Evolutionary conservation across 176 grass and related monocot species (phyloP), one percentile per base, ranked within the genome.

Genomic region (Avena insularis): DNA sequence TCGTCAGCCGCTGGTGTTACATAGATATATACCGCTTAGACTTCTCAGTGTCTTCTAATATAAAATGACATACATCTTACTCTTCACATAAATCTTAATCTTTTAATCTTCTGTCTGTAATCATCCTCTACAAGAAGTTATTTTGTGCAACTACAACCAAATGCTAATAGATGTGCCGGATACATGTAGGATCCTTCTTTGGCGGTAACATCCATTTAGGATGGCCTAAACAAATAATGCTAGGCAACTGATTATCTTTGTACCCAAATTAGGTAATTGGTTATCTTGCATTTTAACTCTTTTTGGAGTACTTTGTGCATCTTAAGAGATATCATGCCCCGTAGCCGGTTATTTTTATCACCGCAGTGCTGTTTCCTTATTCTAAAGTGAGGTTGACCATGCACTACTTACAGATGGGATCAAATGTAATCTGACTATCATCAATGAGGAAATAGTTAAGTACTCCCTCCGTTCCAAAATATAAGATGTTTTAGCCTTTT

Each of bases 61-160:
- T 16, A 36, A 43, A 31, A 67, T 67, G 64, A 35, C 29, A 36
- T 67, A 31, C 35, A 67, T 16, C 13, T 67, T 85, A 57, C 33
- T 80, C 3, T 49, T 49, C 46, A 65, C 57, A 29, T 51, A 58
- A 29, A 68, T 76, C 23, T 58, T 84, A 71, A 17, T 77, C 84
- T 59, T 78, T 56, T 60, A 65, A 59, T 49, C 25, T 79, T 48
- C 72, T 83, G 51, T 77, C 9, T 77, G 75, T 27, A 77, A 36
- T 77, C 27, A 56, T 56, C 50, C 27, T 27, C 75, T 35, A 17
- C 56, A 16, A 57, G 53, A 77, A 77, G 53, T 54, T 56, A 36
- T 77, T 77, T 5, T 77, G 15, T 77, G 27, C 75, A 56, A 56
- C 75, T 77, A 33, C 47, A 65, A 56, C 33, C 65, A 71, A 49